Percentiles rank a stretch among this genome's conserved stretches.
Evolutionary conservation across 768 basidiomycete species (phyloP).

Genomic region (Agaricus blazei): DNA sequence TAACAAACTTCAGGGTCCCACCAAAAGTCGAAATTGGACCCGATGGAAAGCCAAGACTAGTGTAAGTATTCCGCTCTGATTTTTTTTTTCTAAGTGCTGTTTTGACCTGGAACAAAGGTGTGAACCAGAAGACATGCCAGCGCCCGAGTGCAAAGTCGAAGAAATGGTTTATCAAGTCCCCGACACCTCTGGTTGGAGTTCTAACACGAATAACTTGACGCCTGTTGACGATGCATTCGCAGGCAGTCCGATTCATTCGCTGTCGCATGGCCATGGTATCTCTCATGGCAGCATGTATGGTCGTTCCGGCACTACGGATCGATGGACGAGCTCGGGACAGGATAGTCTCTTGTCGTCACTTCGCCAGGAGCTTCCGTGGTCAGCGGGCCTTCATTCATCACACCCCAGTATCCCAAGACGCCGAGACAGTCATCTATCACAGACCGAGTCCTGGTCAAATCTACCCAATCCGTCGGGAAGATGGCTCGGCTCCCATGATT

Average conservation of each 20-base stretch:
- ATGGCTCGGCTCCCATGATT: constrained; percentile 9
- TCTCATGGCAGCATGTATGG: constrained; percentile 4
- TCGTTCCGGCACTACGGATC: constrained; percentile 16
- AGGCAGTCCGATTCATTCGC: constrained; percentile 26
- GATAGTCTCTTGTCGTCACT: constrained; percentile 6
- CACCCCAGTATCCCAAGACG: constrained; percentile 7
- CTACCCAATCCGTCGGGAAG: not conserved
- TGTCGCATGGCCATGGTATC: constrained; percentile 11
- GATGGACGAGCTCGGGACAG: constrained; percentile 6
- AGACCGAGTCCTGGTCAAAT: constrained; percentile 4
- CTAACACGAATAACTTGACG: not conserved
- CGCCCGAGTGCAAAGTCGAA: constrained; percentile 44
- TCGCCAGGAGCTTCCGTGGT: constrained; percentile 8
- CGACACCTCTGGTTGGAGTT: constrained; percentile 22
- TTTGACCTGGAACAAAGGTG: constrained; percentile 20
- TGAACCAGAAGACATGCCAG: constrained; percentile 41
- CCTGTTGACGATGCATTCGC: constrained; percentile 31
- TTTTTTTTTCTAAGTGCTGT: constrained; percentile 5
- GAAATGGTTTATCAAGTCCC: constrained; percentile 38
- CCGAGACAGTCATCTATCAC: constrained; percentile 1
- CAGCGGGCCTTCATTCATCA: constrained; percentile 3
- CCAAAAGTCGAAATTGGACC: constrained; percentile 72
- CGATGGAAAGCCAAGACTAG: constrained; percentile 61
- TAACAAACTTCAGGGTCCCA: constrained; percentile 80
- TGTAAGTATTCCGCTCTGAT: constrained; percentile 36